phyloP scores from a whole-genome alignment of 2,329 filamentous ascomycete species.

The Trichoderma semiorbis region DNA sequence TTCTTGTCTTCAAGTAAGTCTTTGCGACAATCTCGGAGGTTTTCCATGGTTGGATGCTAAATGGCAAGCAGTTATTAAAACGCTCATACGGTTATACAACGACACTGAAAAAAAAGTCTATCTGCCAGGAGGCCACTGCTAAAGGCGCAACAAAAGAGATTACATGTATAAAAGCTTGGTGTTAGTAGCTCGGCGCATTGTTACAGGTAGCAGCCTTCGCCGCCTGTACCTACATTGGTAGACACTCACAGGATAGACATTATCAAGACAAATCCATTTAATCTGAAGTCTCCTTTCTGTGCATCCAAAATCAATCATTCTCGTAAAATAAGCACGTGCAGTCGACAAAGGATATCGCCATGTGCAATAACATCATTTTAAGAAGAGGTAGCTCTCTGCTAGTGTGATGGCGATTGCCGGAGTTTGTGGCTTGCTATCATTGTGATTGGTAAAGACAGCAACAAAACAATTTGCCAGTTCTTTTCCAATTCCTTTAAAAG shows the following conservation, averaged over 20 bases:
- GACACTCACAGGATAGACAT: background rate
- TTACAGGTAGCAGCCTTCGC: background rate
- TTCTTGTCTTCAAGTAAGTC: slow-evolving; percentile 1
- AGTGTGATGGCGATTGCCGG: background rate
- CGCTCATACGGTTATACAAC: background rate
- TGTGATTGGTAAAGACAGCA: background rate
- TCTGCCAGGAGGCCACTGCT: too few relatives aligned
- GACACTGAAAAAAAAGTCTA: too few relatives aligned
- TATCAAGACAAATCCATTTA: background rate
- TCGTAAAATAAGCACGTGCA: background rate
- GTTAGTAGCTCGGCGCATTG: background rate
- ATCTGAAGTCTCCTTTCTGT: background rate
- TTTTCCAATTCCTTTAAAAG: background rate
- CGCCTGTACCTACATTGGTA: background rate
- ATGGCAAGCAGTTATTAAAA: background rate
- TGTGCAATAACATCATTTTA: background rate
- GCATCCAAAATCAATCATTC: background rate
- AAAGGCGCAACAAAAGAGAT: background rate
- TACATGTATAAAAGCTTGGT: background rate
- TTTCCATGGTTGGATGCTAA: background rate
- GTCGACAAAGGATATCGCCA: background rate
- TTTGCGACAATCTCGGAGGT: background rate
- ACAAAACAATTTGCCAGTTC: background rate
- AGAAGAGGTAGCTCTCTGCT: background rate
- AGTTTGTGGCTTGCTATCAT: background rate